Percentiles rank a stretch among this genome's conserved stretches.
phyloP scores from a whole-genome alignment of 2,329 filamentous ascomycete genomes.

The Exophiala xenobiotica region DNA sequence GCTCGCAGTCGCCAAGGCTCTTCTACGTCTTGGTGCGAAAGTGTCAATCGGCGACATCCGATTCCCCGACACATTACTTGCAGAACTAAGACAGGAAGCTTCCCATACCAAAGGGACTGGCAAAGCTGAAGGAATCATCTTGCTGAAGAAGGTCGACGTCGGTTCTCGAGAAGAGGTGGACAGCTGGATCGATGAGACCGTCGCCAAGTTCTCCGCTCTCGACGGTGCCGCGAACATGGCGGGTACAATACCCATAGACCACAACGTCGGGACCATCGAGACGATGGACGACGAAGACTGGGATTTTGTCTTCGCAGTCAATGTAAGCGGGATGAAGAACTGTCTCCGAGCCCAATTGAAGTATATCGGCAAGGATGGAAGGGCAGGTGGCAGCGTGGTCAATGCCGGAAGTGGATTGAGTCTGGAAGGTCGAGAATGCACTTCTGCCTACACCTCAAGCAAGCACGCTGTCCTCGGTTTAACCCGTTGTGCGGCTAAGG shows the following conservation, averaged over 20 bases:
- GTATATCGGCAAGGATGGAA: slow-evolving; percentile 37
- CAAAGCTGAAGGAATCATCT: too few relatives aligned
- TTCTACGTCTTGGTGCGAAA: too few relatives aligned
- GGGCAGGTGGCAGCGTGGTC: slow-evolving; percentile 36
- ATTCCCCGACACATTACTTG: too few relatives aligned
- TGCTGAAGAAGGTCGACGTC: too few relatives aligned
- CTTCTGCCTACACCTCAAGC: slow-evolving; percentile 44
- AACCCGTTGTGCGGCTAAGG: slow-evolving; percentile 46
- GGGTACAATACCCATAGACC: slow-evolving; percentile 29
- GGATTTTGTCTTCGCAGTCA: slow-evolving; percentile 41
- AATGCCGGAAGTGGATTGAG: slow-evolving; percentile 45
- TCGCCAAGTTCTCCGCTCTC: slow-evolving; percentile 35
- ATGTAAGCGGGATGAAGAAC: slow-evolving; percentile 43
- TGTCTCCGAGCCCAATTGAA: slow-evolving; percentile 43
- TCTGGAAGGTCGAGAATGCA: slow-evolving; percentile 36
- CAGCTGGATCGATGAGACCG: slow-evolving; percentile 24
- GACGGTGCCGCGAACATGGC: slow-evolving; percentile 45
- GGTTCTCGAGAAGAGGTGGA: slow-evolving; percentile 13
- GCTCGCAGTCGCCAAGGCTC: too few relatives aligned
- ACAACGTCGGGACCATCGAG: slow-evolving; percentile 31
- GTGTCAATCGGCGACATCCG: too few relatives aligned
- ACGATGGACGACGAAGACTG: slow-evolving; percentile 40
- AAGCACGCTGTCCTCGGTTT: slow-evolving; percentile 60
- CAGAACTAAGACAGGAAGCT: too few relatives aligned
- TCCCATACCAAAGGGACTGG: too few relatives aligned